Evolutionary conservation across 2,329 filamentous ascomycete genomes (phyloP), one percentile per base, ranked within the genome.

Genomic region (Fusarium mexicanum): DNA sequence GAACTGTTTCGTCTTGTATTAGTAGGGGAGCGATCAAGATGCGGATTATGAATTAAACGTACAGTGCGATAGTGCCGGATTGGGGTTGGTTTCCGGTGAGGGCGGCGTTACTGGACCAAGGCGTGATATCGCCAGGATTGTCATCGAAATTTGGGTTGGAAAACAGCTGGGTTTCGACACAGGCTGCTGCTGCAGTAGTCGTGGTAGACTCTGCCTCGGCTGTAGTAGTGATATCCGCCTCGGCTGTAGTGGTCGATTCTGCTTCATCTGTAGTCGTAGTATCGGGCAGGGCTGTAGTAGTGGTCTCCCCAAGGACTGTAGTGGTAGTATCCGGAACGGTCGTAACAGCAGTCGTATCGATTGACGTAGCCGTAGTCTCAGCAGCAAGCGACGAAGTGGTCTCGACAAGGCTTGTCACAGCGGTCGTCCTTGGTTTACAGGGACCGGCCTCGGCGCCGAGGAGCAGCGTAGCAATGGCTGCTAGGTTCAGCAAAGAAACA

Each of bases 1-100:
- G 60, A 12, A 6, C 60, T 63, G 11, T 6, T 63, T 24, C 2
- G 12, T 18, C 3, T 2, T 18, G 2, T 35, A 4, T 63, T 57
- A 63, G 33, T 17, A 26, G 4, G 9, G 4, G 6, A 57, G 4
- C 1, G 16, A 38, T 22, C 3, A 11, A 31, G 9, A 37, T 26
- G 8, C 9, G 9, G 16, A 0, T 2, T 18, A 3, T 5, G 5
- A 5, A 14, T 13, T 0, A 40, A 20, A 16, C 61, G 3, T 63
- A 63, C 51, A 63, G n/a, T 14, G 41, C 61, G 17, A 35, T 57
- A 2, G 22, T 5, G 22, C 51, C 33, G 13, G 51, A 24, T 31
- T 63, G 61, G 2, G 61, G 41, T 3, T 58, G 8, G 8, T 5
- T 22, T 26, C 35, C 9, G 17, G 22, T 41, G 4, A 58, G 3